Conservation (phyloP, 2,329 filamentous ascomycete genomes). For the Alternaria consortialis region DNA sequence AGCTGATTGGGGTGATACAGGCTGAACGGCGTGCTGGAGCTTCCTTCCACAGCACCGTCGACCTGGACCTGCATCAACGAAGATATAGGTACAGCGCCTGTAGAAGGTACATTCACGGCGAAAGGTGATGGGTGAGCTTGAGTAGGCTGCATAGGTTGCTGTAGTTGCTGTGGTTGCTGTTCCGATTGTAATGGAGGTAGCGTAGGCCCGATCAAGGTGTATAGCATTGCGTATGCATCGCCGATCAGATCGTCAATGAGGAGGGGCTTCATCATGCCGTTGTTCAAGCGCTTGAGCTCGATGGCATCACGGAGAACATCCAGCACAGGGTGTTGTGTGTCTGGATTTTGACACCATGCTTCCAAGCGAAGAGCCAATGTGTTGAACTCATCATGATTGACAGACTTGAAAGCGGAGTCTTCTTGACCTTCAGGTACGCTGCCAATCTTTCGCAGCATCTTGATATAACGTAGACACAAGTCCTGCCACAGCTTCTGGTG, state of each 20-base stretch:
- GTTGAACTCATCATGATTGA: conserved; percentile 72
- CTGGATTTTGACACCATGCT: conserved; percentile 63
- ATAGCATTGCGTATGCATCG: conserved; percentile 85
- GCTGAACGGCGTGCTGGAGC: conserved; percentile 32
- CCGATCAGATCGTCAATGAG: conserved; percentile 93
- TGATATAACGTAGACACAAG: conserved; percentile 66
- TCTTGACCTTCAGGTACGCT: conserved; percentile 69
- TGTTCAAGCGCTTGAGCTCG: conserved; percentile 82
- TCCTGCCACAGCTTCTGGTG: conserved; percentile 71
- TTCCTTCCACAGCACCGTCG: conserved; percentile 36
- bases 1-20: conserved; percentile 40
- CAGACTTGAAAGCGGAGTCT: conserved; percentile 69
- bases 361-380: conserved; percentile 67
- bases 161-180: conserved; percentile 37
- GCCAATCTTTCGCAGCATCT: conserved; percentile 65
- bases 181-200: conserved; percentile 62
- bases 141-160: conserved; percentile 25
- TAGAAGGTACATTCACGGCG: conserved; percentile 4
- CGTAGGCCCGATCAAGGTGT: conserved; percentile 70
- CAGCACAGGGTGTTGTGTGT: conserved; percentile 60
- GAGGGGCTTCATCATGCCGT: conserved; percentile 82
- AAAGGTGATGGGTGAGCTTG: conserved; percentile 15
- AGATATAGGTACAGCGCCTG: conserved; percentile 38
- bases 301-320: conserved; percentile 72
- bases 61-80: conserved; percentile 46